Percentiles rank a stretch among this genome's conserved stretches.
Conservation (phyloP, 2,329 filamentous ascomycete species). For the Malbranchea cinnamomea region DNA sequence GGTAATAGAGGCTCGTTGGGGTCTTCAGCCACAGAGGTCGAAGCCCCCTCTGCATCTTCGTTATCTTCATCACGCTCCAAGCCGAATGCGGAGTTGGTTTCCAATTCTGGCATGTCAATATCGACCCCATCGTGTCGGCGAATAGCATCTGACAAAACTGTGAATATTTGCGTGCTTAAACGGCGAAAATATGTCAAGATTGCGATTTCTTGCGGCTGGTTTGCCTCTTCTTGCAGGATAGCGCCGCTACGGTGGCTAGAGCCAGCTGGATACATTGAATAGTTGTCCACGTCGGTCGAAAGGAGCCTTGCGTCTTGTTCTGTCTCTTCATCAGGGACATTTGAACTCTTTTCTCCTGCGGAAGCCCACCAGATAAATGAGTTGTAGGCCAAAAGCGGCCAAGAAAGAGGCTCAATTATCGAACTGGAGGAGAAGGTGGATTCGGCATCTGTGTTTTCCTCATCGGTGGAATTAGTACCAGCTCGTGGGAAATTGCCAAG, state of each 20-base stretch:
- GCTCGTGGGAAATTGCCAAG: conserved; percentile 28
- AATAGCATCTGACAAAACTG: conserved; percentile 29
- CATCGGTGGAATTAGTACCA: conserved; percentile 10
- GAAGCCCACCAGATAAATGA: conserved; percentile 56
- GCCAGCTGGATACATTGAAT: conserved; percentile 11
- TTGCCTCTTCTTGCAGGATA: conserved; percentile 15
- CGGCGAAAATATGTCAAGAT: conserved; percentile 37
- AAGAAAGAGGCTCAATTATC: conserved; percentile 42
- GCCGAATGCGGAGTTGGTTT: conserved; percentile 5
- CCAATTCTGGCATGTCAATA: conserved; percentile 7
- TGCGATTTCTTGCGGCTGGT: conserved; percentile 30
- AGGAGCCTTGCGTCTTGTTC: conserved; percentile 31
- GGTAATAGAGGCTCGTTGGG: conserved; percentile 11
- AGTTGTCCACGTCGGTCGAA: conserved; percentile 21
- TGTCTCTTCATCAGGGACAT: conserved; percentile 39
- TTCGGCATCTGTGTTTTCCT: conserved; percentile 24
- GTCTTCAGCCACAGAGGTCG: conserved; percentile 5
- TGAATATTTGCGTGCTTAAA: conserved; percentile 31
- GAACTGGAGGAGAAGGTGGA: conserved; percentile 29
- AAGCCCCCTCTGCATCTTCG: conserved; percentile 2
- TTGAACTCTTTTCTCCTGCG: conserved; percentile 44
- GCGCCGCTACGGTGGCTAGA: conserved; percentile 16
- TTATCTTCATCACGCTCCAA: conserved; percentile 13
- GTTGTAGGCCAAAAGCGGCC: conserved; percentile 45
- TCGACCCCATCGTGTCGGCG: conserved; percentile 22